Base-by-base conservation (phyloP, 805 yeast genomes). In the Priceomyces melissophilus region DNA sequence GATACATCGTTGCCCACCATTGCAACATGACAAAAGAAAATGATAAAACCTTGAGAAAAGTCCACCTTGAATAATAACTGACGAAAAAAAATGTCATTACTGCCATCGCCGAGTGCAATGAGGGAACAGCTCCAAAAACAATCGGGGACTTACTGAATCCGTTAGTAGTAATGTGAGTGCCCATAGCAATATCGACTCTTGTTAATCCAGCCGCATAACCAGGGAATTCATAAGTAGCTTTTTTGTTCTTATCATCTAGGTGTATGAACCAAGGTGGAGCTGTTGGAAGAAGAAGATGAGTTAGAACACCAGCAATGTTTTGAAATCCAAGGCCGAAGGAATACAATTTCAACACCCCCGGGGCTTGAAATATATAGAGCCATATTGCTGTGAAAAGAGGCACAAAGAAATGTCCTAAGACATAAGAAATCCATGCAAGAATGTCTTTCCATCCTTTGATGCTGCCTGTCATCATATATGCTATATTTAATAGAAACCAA, bases 241-340 rank as follows among this genome's bases (percentile, higher is more conserved):
- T 42, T 54, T 69, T 73, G 45, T 77, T 74, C 15, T 73, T 71
- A 4, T 87, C 85, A 48, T 82, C 71, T 45, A 78, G 45, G 53
- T 78, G 82, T 35, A 80, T 76, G 55, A 80, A 83, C 83, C 87
- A 81, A 3, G 88, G 88, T 1, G 88, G 84, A 1, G 87, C 86
- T 54, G 78, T 81, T 23, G 89, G 89, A 55, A 81, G 66, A 5
- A 71, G 36, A 30, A 83, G 54, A 55, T 82, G 87, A 3, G 87
- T 82, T 27, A 71, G 31, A 0, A 81, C 81, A 14, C 86, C 84
- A 1, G 69, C 59, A 10, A 80, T 68, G 49, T 81, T 82, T 54
- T 80, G 86, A 9, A 68, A 37, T 2, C 88, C 88, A 34, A 82
- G 49, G 0, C 78, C 71, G 14, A 73, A 51, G 1, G 78, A 64